A percentile compares a stretch with the other conserved stretches of the same genome.
These are phyloP conservation scores for Beauveria caledonica DNA, from an alignment of 2,329 filamentous ascomycete species.

Conservation along the genomic window DNA sequence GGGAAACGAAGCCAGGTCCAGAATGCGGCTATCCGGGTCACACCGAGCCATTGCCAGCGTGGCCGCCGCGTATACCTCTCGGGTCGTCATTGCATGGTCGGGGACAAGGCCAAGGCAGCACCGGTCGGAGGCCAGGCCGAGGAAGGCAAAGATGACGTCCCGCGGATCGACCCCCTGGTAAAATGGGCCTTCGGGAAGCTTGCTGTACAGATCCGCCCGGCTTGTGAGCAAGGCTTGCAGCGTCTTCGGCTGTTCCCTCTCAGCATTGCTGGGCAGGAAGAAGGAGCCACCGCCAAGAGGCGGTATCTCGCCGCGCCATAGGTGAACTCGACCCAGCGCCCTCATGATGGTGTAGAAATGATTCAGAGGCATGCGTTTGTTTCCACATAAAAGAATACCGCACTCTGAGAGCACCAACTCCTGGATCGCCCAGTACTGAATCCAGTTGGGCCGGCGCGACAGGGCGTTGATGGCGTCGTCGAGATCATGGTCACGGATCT, in stretches of 20 bases:
- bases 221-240: background rate
- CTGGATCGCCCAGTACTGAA: background rate
- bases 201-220: background rate
- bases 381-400: background rate
- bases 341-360: background rate
- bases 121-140: background rate
- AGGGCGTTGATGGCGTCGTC: background rate
- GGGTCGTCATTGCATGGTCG: background rate
- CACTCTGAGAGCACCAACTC: background rate
- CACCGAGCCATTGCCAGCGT: background rate
- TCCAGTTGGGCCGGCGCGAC: background rate
- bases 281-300: background rate
- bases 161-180: background rate
- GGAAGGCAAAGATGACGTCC: constrained; percentile 1
- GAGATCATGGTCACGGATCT: background rate
- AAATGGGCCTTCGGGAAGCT: background rate
- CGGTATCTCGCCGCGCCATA: background rate
- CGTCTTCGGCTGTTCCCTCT: background rate
- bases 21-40: background rate
- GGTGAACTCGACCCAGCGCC: background rate
- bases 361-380: background rate
- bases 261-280: background rate
- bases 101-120: background rate
- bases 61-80: background rate
- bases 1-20: background rate